Evolutionary conservation across 805 yeast species (phyloP), one percentile per base, ranked within the genome.

Genomic region (Starmerella apicola): DNA sequence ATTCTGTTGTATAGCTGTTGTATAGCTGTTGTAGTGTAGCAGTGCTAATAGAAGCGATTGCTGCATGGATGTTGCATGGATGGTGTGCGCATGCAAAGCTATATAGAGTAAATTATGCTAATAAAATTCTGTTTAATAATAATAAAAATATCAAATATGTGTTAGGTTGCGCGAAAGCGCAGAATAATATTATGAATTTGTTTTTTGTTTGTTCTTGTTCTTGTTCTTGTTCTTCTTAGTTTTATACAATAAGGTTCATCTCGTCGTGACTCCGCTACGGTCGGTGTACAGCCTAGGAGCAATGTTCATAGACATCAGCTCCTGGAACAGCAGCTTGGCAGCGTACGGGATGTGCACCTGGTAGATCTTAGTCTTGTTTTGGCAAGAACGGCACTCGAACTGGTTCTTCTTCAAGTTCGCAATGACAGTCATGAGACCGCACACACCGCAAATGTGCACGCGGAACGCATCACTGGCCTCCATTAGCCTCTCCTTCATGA

Each of bases 391-490:
- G 68, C 99, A 91, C 66, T 91, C 99, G 58, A 83, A 91, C 67
- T 91, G 97, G 59, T 84, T 84, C 71, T 93, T 94, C 64, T 86
- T 91, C 65, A 91, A 71, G 63, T 88, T 91, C 37, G 99, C 97
- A 64, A 91, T 83, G 47, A 93, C 98, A 42, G 86, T 71, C 97
- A 91, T 91, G 62, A 93, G 73, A 32, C 99, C 99, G 71, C 99
- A 91, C 55, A 88, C 76, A 57, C 97, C 98, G 69, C 99, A 91
- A 23, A 91, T 79, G 60, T 91, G 97, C 32, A 91, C 97, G 64
- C 97, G 74, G 71, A 91, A 91, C 2, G 97, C 96, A 67, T 91
- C 99, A 0, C 97, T 88, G 10, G 96, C 95, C 64, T 91, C 97
- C 96, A 91, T 88, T 61, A 91, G 70, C 62, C 99, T 74, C 67